phyloP scores from a whole-genome alignment of 768 basidiomycete species.

The Lactifluus rugatus region DNA sequence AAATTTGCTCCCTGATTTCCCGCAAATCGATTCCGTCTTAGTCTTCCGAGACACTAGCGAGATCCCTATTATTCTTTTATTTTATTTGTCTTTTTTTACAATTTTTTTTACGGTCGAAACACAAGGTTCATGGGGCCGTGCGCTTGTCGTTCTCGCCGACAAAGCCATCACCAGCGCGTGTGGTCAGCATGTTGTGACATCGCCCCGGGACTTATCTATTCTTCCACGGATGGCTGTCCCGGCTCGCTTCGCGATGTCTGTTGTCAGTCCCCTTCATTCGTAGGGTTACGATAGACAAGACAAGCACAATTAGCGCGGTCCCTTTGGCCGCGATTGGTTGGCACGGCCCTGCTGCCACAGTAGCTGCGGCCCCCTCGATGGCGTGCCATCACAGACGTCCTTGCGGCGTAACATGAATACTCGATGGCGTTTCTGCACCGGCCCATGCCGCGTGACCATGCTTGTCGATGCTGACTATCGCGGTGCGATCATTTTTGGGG shows the following conservation, averaged over 20 bases:
- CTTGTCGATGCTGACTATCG: not conserved
- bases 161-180: conserved; percentile 18
- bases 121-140: conserved; percentile 19
- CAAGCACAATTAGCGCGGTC: not conserved
- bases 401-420: conserved; percentile 2
- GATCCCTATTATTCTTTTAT: not conserved
- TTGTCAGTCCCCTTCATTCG: conserved; percentile 3
- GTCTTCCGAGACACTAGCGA: conserved; percentile 10
- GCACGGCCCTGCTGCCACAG: conserved; percentile 9
- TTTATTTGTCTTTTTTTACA: not conserved
- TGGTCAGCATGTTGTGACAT: conserved; percentile 19
- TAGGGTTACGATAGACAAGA: not conserved
- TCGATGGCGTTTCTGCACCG: not conserved
- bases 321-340: not conserved
- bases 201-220: conserved; percentile 17
- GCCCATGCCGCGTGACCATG: not conserved
- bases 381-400: conserved; percentile 6
- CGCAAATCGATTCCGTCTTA: conserved; percentile 8
- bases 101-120: conserved; percentile 11
- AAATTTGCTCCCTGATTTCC: conserved; percentile 20
- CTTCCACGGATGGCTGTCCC: conserved; percentile 13
- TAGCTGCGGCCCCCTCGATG: conserved; percentile 4
- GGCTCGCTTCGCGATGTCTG: conserved; percentile 2
- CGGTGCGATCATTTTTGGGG: not conserved
- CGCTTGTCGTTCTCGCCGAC: conserved; percentile 20